Conservation (phyloP, 148 eudicot species). For the Cornus florida region DNA sequence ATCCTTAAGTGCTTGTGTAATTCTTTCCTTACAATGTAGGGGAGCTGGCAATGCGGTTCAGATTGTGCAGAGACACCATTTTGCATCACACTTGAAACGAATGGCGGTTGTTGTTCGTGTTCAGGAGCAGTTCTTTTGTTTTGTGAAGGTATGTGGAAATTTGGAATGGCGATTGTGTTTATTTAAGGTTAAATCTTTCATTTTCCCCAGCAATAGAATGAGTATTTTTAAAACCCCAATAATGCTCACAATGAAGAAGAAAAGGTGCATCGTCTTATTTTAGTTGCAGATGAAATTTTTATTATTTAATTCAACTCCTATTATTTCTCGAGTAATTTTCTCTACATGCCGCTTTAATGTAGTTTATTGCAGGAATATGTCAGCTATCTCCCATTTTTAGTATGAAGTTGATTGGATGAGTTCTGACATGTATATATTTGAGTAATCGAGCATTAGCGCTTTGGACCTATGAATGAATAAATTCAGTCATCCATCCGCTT, state of each 20-base stretch:
- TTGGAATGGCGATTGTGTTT: background rate
- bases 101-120: constrained; percentile 95
- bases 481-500: no score
- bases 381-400: background rate
- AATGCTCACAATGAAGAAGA: no score
- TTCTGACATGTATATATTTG: background rate
- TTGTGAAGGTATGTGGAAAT: constrained; percentile 69
- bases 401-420: background rate
- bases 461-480: no score
- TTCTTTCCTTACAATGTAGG: constrained; percentile 34
- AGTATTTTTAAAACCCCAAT: no score
- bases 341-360: no score
- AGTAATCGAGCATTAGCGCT: background rate
- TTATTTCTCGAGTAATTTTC: no score
- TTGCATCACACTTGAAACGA: constrained; percentile 91
- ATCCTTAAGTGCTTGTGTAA: background rate
- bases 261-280: no score
- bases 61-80: constrained; percentile 95
- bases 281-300: no score
- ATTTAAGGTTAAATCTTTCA: no score
- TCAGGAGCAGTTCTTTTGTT: constrained; percentile 78
- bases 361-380: background rate
- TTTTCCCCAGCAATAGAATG: no score
- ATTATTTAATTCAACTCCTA: no score
- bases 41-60: constrained; percentile 83